Base-by-base conservation (phyloP, 257 asterid species). In the Linaria vulgaris region DNA sequence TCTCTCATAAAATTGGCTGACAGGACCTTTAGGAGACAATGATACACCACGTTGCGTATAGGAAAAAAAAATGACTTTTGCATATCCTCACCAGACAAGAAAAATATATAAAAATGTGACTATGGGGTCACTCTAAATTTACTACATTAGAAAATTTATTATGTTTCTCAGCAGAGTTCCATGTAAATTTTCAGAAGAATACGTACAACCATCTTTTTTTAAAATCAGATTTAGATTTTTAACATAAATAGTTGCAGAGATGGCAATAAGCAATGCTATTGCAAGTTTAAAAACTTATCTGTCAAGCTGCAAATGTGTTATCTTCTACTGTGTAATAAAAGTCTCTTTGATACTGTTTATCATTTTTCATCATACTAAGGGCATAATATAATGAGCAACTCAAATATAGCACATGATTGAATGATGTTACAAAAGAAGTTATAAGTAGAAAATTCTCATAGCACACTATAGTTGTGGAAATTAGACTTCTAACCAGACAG, bases 241-340 rank as follows among this genome's bases (percentile, higher is more conserved):
- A 23, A 43, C n/a, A 30, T 56, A 24, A 50, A 24, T 45, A 67
- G 49, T 47, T 37, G 61, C 57, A 61, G 41, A 39, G 24, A 22
- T 38, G 52, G 41, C 61, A 37, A 49, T 39, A 39, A 47, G 66
- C 34, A n/a, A n/a, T n/a, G n/a, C 8, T 56, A 61, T 50, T 14
- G 22, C 63, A 53, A 19, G 45, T 34, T 27, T 27, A 53, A 34
- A 65, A 34, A 56, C 55, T 34, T 37, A 34, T 22, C 45, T 30
- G 24, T 60, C 43, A 53, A 45, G 56, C 52, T 59, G 72, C 68
- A 56, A 17, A 30, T 43, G 49, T n/a, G 63, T 53, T 43, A 55
- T 25, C 57, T 19, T 17, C 16, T 10, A 44, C 15, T 17, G 23
- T 56, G 46, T 16, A 34, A 17, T 27, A 11, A 34, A 38, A 63